A percentile compares a stretch with the other conserved stretches of the same genome.
Evolutionary conservation across 192 early-diverging fungal species (phyloP).

Genomic region (Linnemannia hyalina): DNA sequence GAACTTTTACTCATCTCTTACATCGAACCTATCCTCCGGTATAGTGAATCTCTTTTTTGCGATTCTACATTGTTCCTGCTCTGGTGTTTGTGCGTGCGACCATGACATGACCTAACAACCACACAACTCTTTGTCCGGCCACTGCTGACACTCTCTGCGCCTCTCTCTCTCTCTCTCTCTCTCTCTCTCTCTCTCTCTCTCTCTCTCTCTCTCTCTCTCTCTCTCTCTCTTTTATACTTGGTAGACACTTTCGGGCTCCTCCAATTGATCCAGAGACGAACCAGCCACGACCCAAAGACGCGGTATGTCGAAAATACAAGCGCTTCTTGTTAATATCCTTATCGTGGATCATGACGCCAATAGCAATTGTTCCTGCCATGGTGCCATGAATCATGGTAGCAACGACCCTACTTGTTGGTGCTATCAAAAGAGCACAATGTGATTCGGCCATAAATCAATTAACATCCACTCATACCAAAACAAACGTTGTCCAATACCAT

Average conservation of each 20-base stretch:
- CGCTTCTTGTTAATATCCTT: neutral
- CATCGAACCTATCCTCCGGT: conserved; percentile 68
- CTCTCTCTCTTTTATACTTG: neutral
- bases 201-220: neutral
- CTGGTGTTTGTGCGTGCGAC: neutral
- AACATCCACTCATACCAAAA: neutral
- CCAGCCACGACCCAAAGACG: conserved; percentile 63
- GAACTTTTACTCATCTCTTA: conserved; percentile 61
- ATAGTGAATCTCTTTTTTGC: neutral
- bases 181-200: neutral
- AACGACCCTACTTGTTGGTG: no score
- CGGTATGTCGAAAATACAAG: conserved; percentile 54
- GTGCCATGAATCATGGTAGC: no score
- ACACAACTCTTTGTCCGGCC: neutral
- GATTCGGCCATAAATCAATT: neutral
- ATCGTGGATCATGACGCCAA: neutral
- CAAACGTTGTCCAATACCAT: neutral
- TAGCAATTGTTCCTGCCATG: no score
- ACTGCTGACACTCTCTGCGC: neutral
- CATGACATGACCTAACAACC: neutral
- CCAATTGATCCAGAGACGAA: conserved; percentile 63
- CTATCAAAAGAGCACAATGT: neutral
- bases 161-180: neutral
- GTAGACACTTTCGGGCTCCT: conserved; percentile 66
- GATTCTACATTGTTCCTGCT: neutral